A percentile compares a stretch with the other conserved stretches of the same genome.
phyloP scores from a whole-genome alignment of 495 filamentous ascomycete species.

The Aspergillus egyptiacus region DNA sequence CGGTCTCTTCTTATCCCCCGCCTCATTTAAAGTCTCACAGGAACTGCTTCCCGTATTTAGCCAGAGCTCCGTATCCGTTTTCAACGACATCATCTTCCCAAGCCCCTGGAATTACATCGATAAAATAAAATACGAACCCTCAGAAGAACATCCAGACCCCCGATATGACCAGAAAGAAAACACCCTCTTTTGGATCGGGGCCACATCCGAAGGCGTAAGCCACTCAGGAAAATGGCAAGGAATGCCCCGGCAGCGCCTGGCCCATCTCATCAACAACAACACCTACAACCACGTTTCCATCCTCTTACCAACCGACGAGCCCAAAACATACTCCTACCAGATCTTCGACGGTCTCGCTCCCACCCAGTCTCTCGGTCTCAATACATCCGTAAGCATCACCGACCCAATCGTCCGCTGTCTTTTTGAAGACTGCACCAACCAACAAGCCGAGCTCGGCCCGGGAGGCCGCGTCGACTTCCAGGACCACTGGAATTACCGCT shows the following conservation, averaged over 20 bases:
- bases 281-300: constrained; percentile 39
- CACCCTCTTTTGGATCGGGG: constrained; percentile 48
- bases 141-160: constrained; percentile 32
- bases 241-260: constrained; percentile 53
- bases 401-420: constrained; percentile 48
- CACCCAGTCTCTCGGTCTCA: constrained; percentile 21
- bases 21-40: constrained; percentile 55
- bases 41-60: constrained; percentile 69
- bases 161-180: constrained; percentile 39
- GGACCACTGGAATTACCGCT: constrained; percentile 57
- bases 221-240: constrained; percentile 50
- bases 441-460: constrained; percentile 47
- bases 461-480: constrained; percentile 44
- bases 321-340: constrained; percentile 32
- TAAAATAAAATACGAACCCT: constrained; percentile 39
- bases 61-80: constrained; percentile 58
- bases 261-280: constrained; percentile 50
- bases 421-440: constrained; percentile 45
- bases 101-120: constrained; percentile 48
- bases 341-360: constrained; percentile 32
- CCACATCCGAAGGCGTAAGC: constrained; percentile 53
- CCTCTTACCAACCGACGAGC: constrained; percentile 28
- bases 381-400: constrained; percentile 42
- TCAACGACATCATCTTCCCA: constrained; percentile 44
- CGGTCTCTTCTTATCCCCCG: constrained; percentile 60